These are phyloP conservation scores for Glarea lozoyensis DNA, from an alignment of 495 filamentous ascomycete genomes.

Conservation along the genomic window DNA sequence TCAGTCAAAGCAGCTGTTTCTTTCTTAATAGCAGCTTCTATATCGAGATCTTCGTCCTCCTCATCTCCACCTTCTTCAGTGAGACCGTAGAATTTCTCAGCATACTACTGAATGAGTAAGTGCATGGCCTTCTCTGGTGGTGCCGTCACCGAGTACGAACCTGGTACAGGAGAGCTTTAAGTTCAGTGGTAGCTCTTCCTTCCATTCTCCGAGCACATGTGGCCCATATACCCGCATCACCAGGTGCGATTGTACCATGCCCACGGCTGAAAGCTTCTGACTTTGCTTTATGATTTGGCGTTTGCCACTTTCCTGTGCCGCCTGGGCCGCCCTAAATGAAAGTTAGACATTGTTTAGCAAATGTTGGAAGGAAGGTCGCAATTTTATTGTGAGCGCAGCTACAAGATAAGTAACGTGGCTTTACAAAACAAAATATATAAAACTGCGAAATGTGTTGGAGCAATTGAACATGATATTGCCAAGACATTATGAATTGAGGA, in stretches of 20 bases:
- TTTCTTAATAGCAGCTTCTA: slow-evolving; percentile 73
- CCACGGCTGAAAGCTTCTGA: slow-evolving; percentile 17
- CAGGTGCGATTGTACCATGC: slow-evolving; percentile 48
- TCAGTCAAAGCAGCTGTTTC: slow-evolving; percentile 58
- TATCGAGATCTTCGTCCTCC: slow-evolving; percentile 45
- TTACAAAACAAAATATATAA: no score
- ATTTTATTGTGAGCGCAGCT: neutral
- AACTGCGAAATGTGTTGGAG: no score
- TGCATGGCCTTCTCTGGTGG: neutral
- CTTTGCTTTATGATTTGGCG: slow-evolving; percentile 41
- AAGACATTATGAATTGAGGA: no score
- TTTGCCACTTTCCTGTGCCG: slow-evolving; percentile 51
- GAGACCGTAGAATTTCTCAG: slow-evolving; percentile 48
- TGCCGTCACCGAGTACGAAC: slow-evolving; percentile 4
- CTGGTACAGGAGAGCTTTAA: slow-evolving; percentile 55
- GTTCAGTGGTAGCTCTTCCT: slow-evolving; percentile 63
- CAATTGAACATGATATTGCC: no score
- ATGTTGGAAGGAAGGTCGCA: neutral
- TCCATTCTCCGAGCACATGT: slow-evolving; percentile 81
- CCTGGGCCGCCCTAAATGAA: slow-evolving; percentile 33
- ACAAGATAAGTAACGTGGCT: neutral
- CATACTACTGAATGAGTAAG: slow-evolving; percentile 35
- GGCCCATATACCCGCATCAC: slow-evolving; percentile 80
- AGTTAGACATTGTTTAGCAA: no score
- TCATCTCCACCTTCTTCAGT: slow-evolving; percentile 27